Evolutionary conservation across 1,284 basidiomycete species (phyloP), one percentile per base, ranked within the genome.

Genomic region (Cutaneotrichosporon mucoides): DNA sequence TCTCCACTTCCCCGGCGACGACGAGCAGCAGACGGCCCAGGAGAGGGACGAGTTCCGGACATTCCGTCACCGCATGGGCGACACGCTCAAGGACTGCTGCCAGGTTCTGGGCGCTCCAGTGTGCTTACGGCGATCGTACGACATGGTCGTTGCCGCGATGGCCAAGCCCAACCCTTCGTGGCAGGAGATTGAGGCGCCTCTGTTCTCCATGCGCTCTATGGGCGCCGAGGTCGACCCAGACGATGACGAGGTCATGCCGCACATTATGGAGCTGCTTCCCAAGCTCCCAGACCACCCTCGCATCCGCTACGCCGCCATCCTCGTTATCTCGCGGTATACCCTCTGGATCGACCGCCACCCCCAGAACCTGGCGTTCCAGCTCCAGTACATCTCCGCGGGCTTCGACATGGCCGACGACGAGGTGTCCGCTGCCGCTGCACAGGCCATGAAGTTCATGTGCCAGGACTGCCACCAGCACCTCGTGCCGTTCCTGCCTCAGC

Each of bases 1-100:
- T 75, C 82, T 99, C 6, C 91, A 92, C 75, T 99, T 97, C 79
- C 94, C 96, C 4, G 73, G 85, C 8, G 90, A 94, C 60, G 73
- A 84, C 36, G 90, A 92, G 56, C 71, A 83, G 11, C 79, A 94
- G 66, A 83, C 84, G 4, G 86, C 88, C 3, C 90, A 95, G 77
- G 95, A 97, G 74, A 84, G 88, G 9, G 96, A 99, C 65, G 88
- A 90, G 71, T 99, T 99, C 82, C 85, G 96, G 33, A 84, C 86
- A 6, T 99, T 99, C 82, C 84, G 96, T 57, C 96, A 99, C 80
- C 86, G 93, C 64, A 99, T 99, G 89, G 96, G 96, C 55, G 95
- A 99, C 76, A 99, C 96, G 5, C 84, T 99, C 67, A 99, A 99
- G 79, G 96, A 99, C 76, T 99, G 96, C 75, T 99, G 96, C 78